These are phyloP conservation scores for Kokia cookei DNA, from an alignment of 441 rosid genomes.

Conservation along the genomic window DNA sequence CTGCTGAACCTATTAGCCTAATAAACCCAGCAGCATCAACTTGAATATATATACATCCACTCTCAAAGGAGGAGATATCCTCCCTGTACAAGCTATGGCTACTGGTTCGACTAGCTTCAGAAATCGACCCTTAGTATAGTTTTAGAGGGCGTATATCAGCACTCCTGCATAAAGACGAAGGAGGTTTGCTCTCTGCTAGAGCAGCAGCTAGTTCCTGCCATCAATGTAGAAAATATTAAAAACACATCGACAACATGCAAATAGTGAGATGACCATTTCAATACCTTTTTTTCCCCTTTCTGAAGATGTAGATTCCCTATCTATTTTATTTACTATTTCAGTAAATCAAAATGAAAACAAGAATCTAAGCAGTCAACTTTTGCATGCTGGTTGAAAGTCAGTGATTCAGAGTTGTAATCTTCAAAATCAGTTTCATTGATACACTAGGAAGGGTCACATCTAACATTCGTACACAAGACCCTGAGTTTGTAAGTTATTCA, in stretches of 20 bases:
- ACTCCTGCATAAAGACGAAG: conserved; percentile 63
- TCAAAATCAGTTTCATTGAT: not conserved
- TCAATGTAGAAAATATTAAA: not conserved
- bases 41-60: conserved; percentile 72
- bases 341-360: not conserved
- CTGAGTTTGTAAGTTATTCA: not conserved
- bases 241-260: not conserved
- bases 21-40: conserved; percentile 91
- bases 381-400: not conserved
- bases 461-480: not conserved
- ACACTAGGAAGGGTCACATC: not conserved
- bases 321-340: not conserved
- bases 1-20: conserved; percentile 14
- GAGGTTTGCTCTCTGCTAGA: conserved; percentile 52
- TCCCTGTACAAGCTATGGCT: conserved; percentile 71
- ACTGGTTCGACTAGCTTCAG: conserved; percentile 56
- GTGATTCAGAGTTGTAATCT: not conserved
- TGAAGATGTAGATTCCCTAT: too few relatives aligned
- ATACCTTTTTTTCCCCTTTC: not conserved
- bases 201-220: conserved; percentile 59
- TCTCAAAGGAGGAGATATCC: conserved; percentile 83
- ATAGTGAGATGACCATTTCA: not conserved
- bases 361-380: not conserved
- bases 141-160: conserved; percentile 57
- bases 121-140: conserved; percentile 68